These are phyloP conservation scores for Fusarium sp. DNA, from an alignment of 2,329 filamentous ascomycete genomes.

Conservation along the genomic window DNA sequence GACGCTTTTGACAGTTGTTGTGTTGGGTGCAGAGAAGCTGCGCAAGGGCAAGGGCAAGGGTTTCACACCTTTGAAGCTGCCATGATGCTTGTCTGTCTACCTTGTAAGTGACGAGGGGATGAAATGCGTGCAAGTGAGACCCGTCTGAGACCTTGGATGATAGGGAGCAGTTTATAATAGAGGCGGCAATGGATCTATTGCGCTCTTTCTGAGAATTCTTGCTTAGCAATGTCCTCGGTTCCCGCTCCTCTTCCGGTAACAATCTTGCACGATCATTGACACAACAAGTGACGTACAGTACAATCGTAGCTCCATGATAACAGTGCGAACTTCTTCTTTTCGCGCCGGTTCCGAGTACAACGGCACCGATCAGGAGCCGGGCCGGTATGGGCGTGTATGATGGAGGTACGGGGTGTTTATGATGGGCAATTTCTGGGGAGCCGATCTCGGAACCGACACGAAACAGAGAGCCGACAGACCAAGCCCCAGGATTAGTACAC, in stretches of 20 bases:
- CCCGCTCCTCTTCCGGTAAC: constrained; percentile 27
- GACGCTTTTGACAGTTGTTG: constrained; percentile 14
- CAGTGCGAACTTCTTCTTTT: constrained; percentile 8
- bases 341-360: constrained; percentile 22
- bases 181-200: constrained; percentile 12
- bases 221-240: constrained; percentile 18
- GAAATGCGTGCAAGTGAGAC: constrained; percentile 15
- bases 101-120: constrained; percentile 1
- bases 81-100: constrained; percentile 31
- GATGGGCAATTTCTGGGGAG: constrained; percentile 3
- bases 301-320: constrained; percentile 6
- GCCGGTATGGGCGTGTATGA: constrained; percentile 34
- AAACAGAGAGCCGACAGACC: constrained; percentile 17
- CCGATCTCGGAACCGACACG: constrained; percentile 22
- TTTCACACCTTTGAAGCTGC: constrained; percentile 33
- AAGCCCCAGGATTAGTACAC: constrained; percentile 11
- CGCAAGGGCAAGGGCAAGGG: constrained; percentile 1
- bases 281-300: constrained; percentile 11
- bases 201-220: constrained; percentile 19
- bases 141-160: constrained; percentile 11
- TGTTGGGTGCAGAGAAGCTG: constrained; percentile 13
- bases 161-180: constrained; percentile 17
- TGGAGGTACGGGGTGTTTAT: constrained; percentile 22
- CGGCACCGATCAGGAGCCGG: constrained; percentile 35
- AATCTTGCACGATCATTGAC: constrained; percentile 26